A percentile compares a stretch with the other conserved stretches of the same genome.
Conservation (phyloP, 192 early-diverging fungal species). For the Tieghemiomyces parasiticus region DNA sequence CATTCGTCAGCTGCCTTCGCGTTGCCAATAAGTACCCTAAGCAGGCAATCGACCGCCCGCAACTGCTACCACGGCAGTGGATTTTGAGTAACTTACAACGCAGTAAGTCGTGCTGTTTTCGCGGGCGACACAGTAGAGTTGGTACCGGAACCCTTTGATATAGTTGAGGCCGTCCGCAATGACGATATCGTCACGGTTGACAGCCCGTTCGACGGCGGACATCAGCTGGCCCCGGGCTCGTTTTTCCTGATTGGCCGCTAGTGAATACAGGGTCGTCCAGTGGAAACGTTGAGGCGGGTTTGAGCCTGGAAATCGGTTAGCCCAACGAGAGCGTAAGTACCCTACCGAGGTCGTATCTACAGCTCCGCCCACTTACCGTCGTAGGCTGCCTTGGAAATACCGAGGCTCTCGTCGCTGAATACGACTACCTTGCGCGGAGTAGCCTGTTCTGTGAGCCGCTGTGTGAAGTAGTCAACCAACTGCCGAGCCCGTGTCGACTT, state of each 20-base stretch:
- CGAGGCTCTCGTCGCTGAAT: conserved; percentile 64
- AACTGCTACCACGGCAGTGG: too few species aligned
- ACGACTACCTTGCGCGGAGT: conserved; percentile 31
- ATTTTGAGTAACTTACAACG: conserved; percentile 48
- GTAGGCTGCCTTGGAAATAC: conserved; percentile 45
- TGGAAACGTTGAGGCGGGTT: too few species aligned
- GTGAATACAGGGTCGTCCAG: too few species aligned
- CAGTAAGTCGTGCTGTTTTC: conserved; percentile 79
- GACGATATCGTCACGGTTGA: conserved; percentile 73
- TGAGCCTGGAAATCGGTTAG: too few species aligned
- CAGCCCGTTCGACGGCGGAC: conserved; percentile 75
- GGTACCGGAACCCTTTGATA: conserved; percentile 98
- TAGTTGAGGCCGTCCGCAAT: conserved; percentile 94
- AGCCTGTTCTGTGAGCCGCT: background rate
- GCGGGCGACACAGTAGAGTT: conserved; percentile 80
- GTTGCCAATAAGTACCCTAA: too few species aligned
- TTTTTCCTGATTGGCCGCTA: conserved; percentile 67
- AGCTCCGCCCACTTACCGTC: too few species aligned
- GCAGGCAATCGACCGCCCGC: too few species aligned
- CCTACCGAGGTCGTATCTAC: too few species aligned
- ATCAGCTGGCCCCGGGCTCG: conserved; percentile 67
- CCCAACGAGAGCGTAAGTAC: too few species aligned
- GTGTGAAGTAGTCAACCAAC: conserved; percentile 14
- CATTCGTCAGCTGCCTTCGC: too few species aligned
- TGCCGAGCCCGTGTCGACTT: conserved; percentile 37